Conservation (phyloP, 2,329 filamentous ascomycete genomes). For the Cadophora luteo-olivacea region DNA sequence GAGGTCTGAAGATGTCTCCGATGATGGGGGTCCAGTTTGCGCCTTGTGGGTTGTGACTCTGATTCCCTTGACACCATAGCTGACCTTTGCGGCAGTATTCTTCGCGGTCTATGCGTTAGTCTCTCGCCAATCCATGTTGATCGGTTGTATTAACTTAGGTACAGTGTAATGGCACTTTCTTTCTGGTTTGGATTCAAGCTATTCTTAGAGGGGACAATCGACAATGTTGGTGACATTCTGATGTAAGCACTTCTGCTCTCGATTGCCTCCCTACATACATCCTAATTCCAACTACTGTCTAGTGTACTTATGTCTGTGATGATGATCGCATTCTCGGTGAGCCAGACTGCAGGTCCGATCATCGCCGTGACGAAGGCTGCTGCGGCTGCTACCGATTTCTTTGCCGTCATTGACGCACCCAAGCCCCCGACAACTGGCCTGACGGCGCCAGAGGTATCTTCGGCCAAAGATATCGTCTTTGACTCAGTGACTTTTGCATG, state of each 20-base stretch:
- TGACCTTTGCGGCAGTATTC: slow-evolving; percentile 44
- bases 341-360: slow-evolving; percentile 62
- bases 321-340: slow-evolving; percentile 62
- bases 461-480: slow-evolving; percentile 63
- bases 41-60: slow-evolving; percentile 40
- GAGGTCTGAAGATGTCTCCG: slow-evolving; percentile 57
- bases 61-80: not conserved
- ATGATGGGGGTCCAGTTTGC: slow-evolving; percentile 60
- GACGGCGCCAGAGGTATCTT: slow-evolving; percentile 56
- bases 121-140: not conserved
- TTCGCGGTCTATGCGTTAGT: slow-evolving; percentile 42
- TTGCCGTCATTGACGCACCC: slow-evolving; percentile 46
- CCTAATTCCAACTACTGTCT: not conserved
- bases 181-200: slow-evolving; percentile 69
- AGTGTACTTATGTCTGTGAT: slow-evolving; percentile 58
- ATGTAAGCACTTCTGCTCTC: slow-evolving; percentile 50
- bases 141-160: slow-evolving; percentile 28
- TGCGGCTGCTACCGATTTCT: slow-evolving; percentile 47
- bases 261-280: too few relatives aligned
- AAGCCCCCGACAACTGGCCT: slow-evolving; percentile 50
- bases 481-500: slow-evolving; percentile 75
- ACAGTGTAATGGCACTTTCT: slow-evolving; percentile 58
- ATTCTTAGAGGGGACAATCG: slow-evolving; percentile 53
- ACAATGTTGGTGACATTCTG: slow-evolving; percentile 59
- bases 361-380: slow-evolving; percentile 54